Percentiles rank a stretch among this genome's conserved stretches.
These are phyloP conservation scores for Peronospora farinosa DNA, from an alignment of 352 stramenopile species.

Conservation along the genomic window DNA sequence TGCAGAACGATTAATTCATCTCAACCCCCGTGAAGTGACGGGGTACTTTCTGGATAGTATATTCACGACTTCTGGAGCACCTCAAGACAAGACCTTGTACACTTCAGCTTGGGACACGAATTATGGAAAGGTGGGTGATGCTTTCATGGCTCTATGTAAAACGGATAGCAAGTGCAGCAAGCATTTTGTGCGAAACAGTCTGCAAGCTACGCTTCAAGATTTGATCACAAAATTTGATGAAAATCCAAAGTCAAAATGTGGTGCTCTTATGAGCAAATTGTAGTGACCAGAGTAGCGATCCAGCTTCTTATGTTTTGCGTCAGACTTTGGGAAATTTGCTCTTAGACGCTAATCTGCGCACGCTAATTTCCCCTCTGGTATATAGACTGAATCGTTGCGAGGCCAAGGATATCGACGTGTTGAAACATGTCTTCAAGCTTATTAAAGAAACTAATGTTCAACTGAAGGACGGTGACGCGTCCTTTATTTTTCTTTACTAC, in stretches of 20 bases:
- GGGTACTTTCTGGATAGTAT: slow-evolving; percentile 50
- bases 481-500: slow-evolving; percentile 31
- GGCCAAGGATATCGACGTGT: slow-evolving; percentile 16
- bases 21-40: slow-evolving; percentile 36
- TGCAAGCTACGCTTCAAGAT: slow-evolving; percentile 14
- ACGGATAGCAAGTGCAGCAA: slow-evolving; percentile 15
- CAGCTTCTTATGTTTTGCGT: slow-evolving; percentile 25
- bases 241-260: slow-evolving; percentile 25
- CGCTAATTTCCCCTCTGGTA: slow-evolving; percentile 31
- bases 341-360: slow-evolving; percentile 12
- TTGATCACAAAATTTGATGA: slow-evolving; percentile 23
- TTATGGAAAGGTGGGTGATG: slow-evolving; percentile 32
- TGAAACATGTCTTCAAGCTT: slow-evolving; percentile 23
- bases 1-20: slow-evolving; percentile 43
- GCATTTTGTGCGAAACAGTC: slow-evolving; percentile 11
- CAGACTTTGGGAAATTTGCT: slow-evolving; percentile 27
- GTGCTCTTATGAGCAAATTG: slow-evolving; percentile 13
- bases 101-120: slow-evolving; percentile 35
- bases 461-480: slow-evolving; percentile 22
- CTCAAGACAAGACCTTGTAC: slow-evolving; percentile 25
- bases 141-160: slow-evolving; percentile 24
- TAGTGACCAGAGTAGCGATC: slow-evolving; percentile 2
- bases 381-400: slow-evolving; percentile 38
- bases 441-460: slow-evolving; percentile 4
- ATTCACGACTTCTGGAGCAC: slow-evolving; percentile 29